phyloP scores from a whole-genome alignment of 495 filamentous ascomycete species.

The Tuber melanosporum region DNA sequence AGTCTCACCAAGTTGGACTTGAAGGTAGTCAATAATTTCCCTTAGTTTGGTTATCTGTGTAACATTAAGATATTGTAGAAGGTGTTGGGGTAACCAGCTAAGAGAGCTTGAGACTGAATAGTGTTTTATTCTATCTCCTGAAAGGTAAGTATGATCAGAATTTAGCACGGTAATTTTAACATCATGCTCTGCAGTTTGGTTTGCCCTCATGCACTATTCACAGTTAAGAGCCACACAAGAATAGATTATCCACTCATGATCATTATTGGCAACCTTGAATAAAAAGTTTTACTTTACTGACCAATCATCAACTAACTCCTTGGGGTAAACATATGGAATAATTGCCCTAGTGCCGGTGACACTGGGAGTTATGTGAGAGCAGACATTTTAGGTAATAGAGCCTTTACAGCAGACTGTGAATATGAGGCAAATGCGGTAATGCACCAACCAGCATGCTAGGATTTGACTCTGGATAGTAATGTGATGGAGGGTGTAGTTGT shows the following conservation, averaged over 20 bases:
- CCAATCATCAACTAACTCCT: conserved; percentile 7
- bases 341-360: no score
- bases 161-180: background rate
- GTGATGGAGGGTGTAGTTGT: no score
- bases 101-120: conserved; percentile 6
- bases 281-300: background rate
- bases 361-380: no score
- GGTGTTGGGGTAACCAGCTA: background rate
- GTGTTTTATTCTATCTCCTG: background rate
- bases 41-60: conserved; percentile 3
- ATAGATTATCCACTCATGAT: conserved; percentile 3
- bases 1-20: conserved; percentile 1
- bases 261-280: background rate
- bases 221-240: background rate
- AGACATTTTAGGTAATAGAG: no score
- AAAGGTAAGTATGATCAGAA: conserved; percentile 4
- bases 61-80: conserved; percentile 4
- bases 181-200: background rate
- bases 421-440: no score
- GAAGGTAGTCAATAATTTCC: conserved; percentile 4
- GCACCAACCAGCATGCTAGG: no score
- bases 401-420: no score
- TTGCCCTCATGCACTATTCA: conserved; percentile 5
- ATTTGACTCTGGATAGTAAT: no score
- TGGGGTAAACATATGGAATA: background rate